Conservation (phyloP, 805 yeast species). For the Sugiyamaella smithiae region DNA sequence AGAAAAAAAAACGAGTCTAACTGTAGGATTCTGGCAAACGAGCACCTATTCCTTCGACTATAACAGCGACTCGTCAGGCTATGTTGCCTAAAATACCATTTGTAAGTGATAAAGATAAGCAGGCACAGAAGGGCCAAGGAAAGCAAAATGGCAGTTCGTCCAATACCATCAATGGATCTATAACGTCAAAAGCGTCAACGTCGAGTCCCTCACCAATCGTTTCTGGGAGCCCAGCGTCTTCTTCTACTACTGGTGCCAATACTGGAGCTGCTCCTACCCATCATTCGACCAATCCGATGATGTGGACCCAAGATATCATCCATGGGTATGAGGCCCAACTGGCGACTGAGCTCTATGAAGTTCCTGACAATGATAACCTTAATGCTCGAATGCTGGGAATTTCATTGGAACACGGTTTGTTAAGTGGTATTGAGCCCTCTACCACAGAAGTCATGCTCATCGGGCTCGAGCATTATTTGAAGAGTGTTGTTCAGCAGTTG, state of each 20-base stretch:
- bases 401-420: conserved; percentile 84
- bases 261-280: background rate
- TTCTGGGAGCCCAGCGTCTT: conserved; percentile 3
- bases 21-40: conserved; percentile 70
- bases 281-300: conserved; percentile 34
- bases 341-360: conserved; percentile 69
- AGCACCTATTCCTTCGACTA: conserved; percentile 41
- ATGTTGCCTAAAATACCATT: conserved; percentile 83
- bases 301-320: conserved; percentile 90
- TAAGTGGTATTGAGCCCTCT: conserved; percentile 74
- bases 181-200: background rate
- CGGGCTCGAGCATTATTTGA: conserved; percentile 82
- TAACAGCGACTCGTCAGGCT: conserved; percentile 44
- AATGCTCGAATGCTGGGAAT: conserved; percentile 71
- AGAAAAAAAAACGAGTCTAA: background rate
- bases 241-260: background rate
- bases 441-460: conserved; percentile 72
- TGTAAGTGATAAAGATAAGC: conserved; percentile 38
- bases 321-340: conserved; percentile 82
- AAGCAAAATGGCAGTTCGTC: background rate
- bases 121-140: conserved; percentile 8
- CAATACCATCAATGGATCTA: background rate
- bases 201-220: background rate
- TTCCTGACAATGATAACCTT: conserved; percentile 76
- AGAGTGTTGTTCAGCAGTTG: conserved; percentile 67